Base-by-base conservation (phyloP, 805 yeast species). In the Scheffersomyces amazonensis region DNA sequence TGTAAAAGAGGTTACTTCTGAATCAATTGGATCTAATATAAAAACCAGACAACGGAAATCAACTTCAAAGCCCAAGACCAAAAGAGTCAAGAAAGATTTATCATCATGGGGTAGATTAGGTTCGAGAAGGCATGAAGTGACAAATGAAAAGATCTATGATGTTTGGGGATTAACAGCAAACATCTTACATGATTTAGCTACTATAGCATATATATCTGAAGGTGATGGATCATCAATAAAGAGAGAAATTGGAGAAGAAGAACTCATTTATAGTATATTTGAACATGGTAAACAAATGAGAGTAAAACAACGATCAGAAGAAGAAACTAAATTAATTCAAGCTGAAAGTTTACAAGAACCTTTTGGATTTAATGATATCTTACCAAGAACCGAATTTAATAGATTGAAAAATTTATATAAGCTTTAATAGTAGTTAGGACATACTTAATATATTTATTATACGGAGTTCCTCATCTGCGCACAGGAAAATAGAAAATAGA, bases 141-240 rank as follows among this genome's bases (percentile, higher is more conserved):
- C 73, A 47, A 53, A 77, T 56, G 65, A 62, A 31, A 68, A 72
- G 39, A 72, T 80, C 27, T 78, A 84, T 51, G 85, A 83, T 51
- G 81, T 86, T 4, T 85, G 93, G 95, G 95, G 95, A 1, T 61
- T 85, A 25, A 85, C 93, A 0, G 91, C 90, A 2, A 83, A 83
- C 52, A 84, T 85, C 8, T 54, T 85, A n/a, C 85, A 77, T 49
- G 91, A 85, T 53, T 52, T 85, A 20, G 81, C 88, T 2, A 71
- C 70, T 40, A 67, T 83, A 8, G 64, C 75, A 3, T 75, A 77
- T 51, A 34, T 31, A 2, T 31, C 43, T 16, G 34, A 37, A 3
- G 41, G 35, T 16, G 23, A 34, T 16, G 15, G n/a, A 18, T 19
- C 17, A 5, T 16, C 35, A 3, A 20, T 20, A 6, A 32, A 42